Base-by-base conservation (phyloP, 2,329 filamentous ascomycete genomes). In the Fusarium transvaalense region DNA sequence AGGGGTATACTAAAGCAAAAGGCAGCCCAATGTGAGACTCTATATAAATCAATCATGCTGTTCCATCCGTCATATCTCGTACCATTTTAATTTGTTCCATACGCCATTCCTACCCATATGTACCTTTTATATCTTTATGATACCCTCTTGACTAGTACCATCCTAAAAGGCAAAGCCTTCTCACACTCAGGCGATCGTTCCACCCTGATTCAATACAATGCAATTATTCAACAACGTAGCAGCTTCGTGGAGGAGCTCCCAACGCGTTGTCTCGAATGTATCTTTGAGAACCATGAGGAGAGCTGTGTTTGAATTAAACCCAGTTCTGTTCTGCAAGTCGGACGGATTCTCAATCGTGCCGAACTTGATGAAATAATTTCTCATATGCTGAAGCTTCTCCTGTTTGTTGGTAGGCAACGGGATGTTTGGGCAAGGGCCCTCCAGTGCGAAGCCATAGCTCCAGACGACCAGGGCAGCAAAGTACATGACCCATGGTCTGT, bases 401-500 rank as follows among this genome's bases (percentile, higher is more conserved):
- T 89, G 86, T 48, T 85, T 84, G 1, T 84, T 90, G 37, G 77
- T 79, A 57, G 92, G 88, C 21, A 82, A 80, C 71, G 80, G 84
- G 51, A 80, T 75, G 6, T 79, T 80, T 9, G 85, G 82, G 59
- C 92, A 88, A 0, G 93, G 87, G 0, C 96, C 96, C 71, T 98
- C 96, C 21, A 97, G 83, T 0, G 95, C 94, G 76, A 90, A 97
- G 4, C 94, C 95, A 74, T 98, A 99, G 63, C 90, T 93, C 96
- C 96, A 99, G 1, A 98, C 92, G 23, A 97, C 93, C 15, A 99
- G 85, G 1, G 91, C 90, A 1, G 96, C 93, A 76, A 97, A 97
- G 79, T 97, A 99, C 52, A 98, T 83, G 13, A 97, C 94, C 95
- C 96, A 99, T 0, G 95, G 93, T 17, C 96, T 86, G 75, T 98